phyloP scores from a whole-genome alignment of 1,139 yeast species.

The Zhuliangozyma parablackwelliae region DNA sequence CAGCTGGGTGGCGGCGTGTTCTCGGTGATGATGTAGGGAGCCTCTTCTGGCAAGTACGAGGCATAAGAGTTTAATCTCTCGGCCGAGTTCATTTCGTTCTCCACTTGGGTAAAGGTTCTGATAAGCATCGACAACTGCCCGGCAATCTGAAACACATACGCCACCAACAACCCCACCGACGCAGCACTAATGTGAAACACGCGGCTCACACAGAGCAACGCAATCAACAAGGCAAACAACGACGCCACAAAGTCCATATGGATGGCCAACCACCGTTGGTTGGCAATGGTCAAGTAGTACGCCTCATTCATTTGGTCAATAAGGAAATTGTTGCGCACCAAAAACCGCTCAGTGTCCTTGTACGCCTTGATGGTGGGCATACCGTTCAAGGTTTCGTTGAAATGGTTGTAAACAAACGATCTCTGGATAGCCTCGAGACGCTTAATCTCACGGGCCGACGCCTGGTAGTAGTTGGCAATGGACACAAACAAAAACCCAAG shows the following conservation, averaged over 20 bases:
- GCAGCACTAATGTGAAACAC: conserved; percentile 62
- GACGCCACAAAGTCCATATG: conserved; percentile 57
- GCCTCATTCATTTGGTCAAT: conserved; percentile 73
- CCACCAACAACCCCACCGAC: conserved; percentile 66
- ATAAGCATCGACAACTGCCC: conserved; percentile 48
- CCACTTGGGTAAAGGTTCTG: conserved; percentile 64
- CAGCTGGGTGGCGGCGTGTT: conserved; percentile 49
- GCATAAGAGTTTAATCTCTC: conserved; percentile 78
- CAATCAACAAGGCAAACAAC: conserved; percentile 43
- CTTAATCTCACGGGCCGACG: conserved; percentile 76
- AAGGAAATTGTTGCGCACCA: conserved; percentile 42
- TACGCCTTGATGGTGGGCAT: conserved; percentile 69
- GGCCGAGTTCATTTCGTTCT: conserved; percentile 80
- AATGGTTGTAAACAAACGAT: conserved; percentile 71
- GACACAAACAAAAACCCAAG: conserved; percentile 30
- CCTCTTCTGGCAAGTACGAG: conserved; percentile 35
- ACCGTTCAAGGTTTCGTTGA: conserved; percentile 74
- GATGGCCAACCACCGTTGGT: conserved; percentile 80
- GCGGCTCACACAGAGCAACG: conserved; percentile 62
- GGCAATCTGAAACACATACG: conserved; percentile 54
- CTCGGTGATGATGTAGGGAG: conserved; percentile 45
- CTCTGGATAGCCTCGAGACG: conserved; percentile 76
- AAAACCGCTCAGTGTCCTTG: conserved; percentile 45
- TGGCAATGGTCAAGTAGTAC: conserved; percentile 59
- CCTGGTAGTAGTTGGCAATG: conserved; percentile 52